Evolutionary conservation across 129 eudicot genomes (phyloP).

Genomic region (Saposhnikovia divaricata): DNA sequence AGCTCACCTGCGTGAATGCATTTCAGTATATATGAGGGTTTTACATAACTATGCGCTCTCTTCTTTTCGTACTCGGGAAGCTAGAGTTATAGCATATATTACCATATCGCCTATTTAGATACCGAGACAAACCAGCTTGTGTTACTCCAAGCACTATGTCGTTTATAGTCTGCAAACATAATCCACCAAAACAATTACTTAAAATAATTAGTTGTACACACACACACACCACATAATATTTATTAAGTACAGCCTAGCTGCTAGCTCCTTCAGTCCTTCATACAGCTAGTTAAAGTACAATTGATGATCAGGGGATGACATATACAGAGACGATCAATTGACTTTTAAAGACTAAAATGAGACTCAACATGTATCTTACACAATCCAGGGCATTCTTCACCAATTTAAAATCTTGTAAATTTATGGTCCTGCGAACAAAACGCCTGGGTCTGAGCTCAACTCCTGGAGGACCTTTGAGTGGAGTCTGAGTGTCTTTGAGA

Average conservation of each 20-base stretch:
- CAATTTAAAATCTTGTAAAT: not conserved
- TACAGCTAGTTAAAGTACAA: not conserved
- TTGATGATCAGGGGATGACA: not conserved
- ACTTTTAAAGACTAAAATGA: not conserved
- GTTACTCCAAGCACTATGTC: not conserved
- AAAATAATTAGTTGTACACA: too few relatives aligned
- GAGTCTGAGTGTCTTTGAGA: not conserved
- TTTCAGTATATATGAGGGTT: not conserved
- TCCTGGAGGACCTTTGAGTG: not conserved
- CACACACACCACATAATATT: too few relatives aligned
- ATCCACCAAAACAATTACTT: too few relatives aligned
- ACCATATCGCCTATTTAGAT: not conserved
- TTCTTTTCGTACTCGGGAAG: not conserved
- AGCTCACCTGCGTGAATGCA: not conserved
- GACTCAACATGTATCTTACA: not conserved
- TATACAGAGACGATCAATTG: not conserved
- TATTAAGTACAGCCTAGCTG: too few relatives aligned
- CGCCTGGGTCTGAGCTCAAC: not conserved
- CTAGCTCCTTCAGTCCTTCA: too few relatives aligned
- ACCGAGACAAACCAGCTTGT: not conserved
- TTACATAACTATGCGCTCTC: not conserved
- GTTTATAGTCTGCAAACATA: not conserved
- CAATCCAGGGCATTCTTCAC: slow-evolving; percentile 1
- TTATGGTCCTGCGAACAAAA: not conserved
- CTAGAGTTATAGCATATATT: not conserved